Evolutionary conservation across 179 eudicot genomes (phyloP).

Genomic region (Silene noctiflora): DNA sequence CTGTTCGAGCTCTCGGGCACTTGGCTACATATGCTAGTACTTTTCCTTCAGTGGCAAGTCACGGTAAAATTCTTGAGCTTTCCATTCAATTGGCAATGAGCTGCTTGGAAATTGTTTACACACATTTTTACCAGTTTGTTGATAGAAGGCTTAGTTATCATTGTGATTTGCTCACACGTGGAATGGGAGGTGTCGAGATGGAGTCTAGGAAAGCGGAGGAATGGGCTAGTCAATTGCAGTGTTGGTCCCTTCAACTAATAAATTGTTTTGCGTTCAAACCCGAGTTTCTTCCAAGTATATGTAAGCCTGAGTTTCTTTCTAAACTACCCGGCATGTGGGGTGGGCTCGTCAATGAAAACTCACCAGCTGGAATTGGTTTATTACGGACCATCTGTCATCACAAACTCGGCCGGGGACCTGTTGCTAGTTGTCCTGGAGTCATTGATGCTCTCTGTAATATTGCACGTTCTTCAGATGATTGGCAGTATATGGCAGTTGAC

Average conservation of each 20-base stretch:
- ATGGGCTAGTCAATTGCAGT: slow-evolving; percentile 86
- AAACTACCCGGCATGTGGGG: slow-evolving; percentile 89
- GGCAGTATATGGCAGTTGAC: slow-evolving; percentile 89
- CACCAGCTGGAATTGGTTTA: slow-evolving; percentile 81
- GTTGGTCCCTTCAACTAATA: slow-evolving; percentile 83
- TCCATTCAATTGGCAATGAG: slow-evolving; percentile 78
- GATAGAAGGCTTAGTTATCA: slow-evolving; percentile 73
- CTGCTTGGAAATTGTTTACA: slow-evolving; percentile 71
- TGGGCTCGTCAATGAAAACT: slow-evolving; percentile 78
- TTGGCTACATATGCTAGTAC: slow-evolving; percentile 72
- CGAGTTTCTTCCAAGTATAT: slow-evolving; percentile 64
- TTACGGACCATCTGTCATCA: slow-evolving; percentile 75
- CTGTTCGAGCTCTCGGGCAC: slow-evolving; percentile 82
- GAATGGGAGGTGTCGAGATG: slow-evolving; percentile 91
- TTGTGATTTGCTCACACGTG: slow-evolving; percentile 78
- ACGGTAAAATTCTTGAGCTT: slow-evolving; percentile 72
- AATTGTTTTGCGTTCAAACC: slow-evolving; percentile 81
- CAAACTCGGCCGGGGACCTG: slow-evolving; percentile 75
- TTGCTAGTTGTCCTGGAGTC: slow-evolving; percentile 61
- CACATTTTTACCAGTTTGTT: slow-evolving; percentile 69
- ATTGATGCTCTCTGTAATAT: slow-evolving; percentile 73
- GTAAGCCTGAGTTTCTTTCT: slow-evolving; percentile 64
- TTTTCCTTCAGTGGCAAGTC: slow-evolving; percentile 62
- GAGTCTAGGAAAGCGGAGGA: slow-evolving; percentile 86
- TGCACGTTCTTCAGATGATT: slow-evolving; percentile 82